Conservation (phyloP, 2,329 filamentous ascomycete species). For the Calonectria multiphialidica region DNA sequence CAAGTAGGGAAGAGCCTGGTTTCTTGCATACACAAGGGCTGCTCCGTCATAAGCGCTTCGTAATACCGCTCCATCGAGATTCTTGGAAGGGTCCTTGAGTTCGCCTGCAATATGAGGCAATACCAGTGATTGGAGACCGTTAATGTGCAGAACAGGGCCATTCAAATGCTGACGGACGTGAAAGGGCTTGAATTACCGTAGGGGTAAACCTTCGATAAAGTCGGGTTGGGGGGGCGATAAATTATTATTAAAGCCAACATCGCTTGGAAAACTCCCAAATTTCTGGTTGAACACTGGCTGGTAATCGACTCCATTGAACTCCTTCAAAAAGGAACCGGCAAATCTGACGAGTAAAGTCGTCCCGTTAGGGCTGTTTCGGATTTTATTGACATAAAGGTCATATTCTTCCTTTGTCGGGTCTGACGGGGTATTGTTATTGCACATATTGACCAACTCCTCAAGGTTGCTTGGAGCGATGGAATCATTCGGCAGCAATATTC, state of each 20-base stretch:
- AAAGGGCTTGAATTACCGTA: slow-evolving; percentile 15
- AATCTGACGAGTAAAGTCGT: neutral
- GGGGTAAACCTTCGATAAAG: slow-evolving; percentile 41
- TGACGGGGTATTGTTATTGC: neutral
- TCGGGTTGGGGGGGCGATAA: slow-evolving; percentile 44
- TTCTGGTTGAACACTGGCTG: slow-evolving; percentile 2
- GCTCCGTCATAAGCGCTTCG: slow-evolving; percentile 42
- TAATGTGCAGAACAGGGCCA: slow-evolving; percentile 35
- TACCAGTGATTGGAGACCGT: slow-evolving; percentile 33
- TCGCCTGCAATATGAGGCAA: slow-evolving; percentile 46
- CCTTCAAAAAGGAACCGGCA: slow-evolving; percentile 29
- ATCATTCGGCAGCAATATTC: neutral
- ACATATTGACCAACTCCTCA: neutral
- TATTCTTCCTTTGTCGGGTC: neutral
- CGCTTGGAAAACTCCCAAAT: slow-evolving; percentile 37
- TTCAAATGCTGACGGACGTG: slow-evolving; percentile 22
- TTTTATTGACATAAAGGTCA: neutral
- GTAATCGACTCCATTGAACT: slow-evolving; percentile 19
- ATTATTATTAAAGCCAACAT: slow-evolving; percentile 43
- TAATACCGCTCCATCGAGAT: slow-evolving; percentile 30
- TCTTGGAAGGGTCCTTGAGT: slow-evolving; percentile 27
- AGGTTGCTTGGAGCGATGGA: neutral
- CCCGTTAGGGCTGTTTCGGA: neutral
- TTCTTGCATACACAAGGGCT: slow-evolving; percentile 43
- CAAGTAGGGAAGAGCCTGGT: slow-evolving; percentile 37